These are phyloP conservation scores for Daldinia childiae DNA, from an alignment of 495 filamentous ascomycete species.

Conservation along the genomic window DNA sequence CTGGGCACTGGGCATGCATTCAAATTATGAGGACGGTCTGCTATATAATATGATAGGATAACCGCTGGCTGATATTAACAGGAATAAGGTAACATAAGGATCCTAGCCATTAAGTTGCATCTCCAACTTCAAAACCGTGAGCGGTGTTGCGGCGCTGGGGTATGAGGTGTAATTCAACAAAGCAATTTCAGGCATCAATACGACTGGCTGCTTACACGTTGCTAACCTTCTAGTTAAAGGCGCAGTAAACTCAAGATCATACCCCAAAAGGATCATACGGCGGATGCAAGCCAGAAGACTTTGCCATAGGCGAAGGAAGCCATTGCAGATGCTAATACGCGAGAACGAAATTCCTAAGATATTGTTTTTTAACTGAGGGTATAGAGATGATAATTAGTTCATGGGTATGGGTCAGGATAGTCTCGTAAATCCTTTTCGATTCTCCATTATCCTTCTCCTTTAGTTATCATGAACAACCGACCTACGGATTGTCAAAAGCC, in stretches of 20 bases:
- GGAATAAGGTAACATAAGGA: slow-evolving; percentile 14
- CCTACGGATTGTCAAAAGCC: slow-evolving; percentile 9
- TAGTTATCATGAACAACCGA: slow-evolving; percentile 5
- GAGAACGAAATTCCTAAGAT: slow-evolving; percentile 10
- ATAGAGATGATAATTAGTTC: background rate
- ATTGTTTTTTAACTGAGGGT: background rate
- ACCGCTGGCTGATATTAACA: slow-evolving; percentile 13
- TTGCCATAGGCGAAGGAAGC: slow-evolving; percentile 14
- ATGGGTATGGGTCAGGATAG: slow-evolving; percentile 14
- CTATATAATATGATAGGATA: slow-evolving; percentile 29
- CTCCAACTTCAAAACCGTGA: slow-evolving; percentile 11
- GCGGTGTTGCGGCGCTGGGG: slow-evolving; percentile 19
- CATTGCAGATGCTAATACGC: slow-evolving; percentile 13
- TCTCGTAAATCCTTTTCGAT: slow-evolving; percentile 19
- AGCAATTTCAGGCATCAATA: slow-evolving; percentile 35
- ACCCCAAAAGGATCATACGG: slow-evolving; percentile 37
- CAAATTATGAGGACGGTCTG: slow-evolving; percentile 4
- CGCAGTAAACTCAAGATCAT: background rate
- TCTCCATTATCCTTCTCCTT: slow-evolving; percentile 2
- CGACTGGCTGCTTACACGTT: slow-evolving; percentile 5
- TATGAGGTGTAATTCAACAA: slow-evolving; percentile 25
- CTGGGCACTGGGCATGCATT: slow-evolving; percentile 10
- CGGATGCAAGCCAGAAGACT: slow-evolving; percentile 8
- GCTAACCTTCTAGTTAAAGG: background rate
- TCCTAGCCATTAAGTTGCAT: slow-evolving; percentile 5